These are phyloP conservation scores for Drechslera avenae DNA, from an alignment of 2,329 filamentous ascomycete species.

Conservation along the genomic window DNA sequence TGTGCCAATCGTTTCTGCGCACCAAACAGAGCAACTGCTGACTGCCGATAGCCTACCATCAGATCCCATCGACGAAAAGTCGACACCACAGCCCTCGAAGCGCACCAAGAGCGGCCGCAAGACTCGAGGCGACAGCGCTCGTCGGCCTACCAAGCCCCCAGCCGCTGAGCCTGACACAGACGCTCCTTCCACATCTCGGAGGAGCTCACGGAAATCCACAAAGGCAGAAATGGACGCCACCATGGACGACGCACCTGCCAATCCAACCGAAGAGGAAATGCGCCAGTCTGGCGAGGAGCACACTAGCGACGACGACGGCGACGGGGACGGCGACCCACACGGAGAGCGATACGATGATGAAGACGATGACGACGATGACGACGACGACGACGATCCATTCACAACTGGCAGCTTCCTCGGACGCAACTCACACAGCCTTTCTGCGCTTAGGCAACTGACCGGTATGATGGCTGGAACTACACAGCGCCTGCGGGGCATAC, in stretches of 20 bases:
- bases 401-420: slow-evolving; percentile 64
- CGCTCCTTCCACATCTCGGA: slow-evolving; percentile 39
- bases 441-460: slow-evolving; percentile 83
- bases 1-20: slow-evolving; percentile 31
- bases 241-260: slow-evolving; percentile 72
- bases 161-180: slow-evolving; percentile 29
- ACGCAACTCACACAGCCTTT: slow-evolving; percentile 64
- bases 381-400: slow-evolving; percentile 66
- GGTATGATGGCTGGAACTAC: slow-evolving; percentile 87
- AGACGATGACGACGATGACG: slow-evolving; percentile 59
- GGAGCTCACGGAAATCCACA: slow-evolving; percentile 40
- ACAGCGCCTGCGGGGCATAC: slow-evolving; percentile 70
- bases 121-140: slow-evolving; percentile 56
- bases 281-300: slow-evolving; percentile 37
- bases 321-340: slow-evolving; percentile 55
- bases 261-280: slow-evolving; percentile 60
- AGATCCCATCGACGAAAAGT: slow-evolving; percentile 67
- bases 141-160: slow-evolving; percentile 20
- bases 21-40: slow-evolving; percentile 13
- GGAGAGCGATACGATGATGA: slow-evolving; percentile 55
- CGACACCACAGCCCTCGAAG: slow-evolving; percentile 66
- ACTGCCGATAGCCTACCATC: slow-evolving; percentile 61
- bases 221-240: slow-evolving; percentile 66
- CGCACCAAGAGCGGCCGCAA: slow-evolving; percentile 78
- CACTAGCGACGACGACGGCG: slow-evolving; percentile 60